These are phyloP conservation scores for Clarireedia hainanense DNA, from an alignment of 2,329 filamentous ascomycete genomes.

Conservation along the genomic window DNA sequence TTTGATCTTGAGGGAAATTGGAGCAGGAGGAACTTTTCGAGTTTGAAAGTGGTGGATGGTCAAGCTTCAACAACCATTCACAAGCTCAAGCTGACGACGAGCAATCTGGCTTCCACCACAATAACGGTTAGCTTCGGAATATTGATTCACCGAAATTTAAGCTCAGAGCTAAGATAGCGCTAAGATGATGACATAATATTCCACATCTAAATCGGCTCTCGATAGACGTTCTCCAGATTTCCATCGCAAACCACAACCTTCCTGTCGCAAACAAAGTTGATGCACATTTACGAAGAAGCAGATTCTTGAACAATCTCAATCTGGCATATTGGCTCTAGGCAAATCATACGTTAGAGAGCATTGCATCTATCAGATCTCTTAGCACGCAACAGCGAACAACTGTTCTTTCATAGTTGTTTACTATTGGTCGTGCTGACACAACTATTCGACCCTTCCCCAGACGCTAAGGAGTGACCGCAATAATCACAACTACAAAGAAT, in stretches of 20 bases:
- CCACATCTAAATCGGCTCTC: not conserved
- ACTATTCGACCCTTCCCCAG: no score
- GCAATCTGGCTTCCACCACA: conserved; percentile 16
- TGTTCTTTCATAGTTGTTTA: no score
- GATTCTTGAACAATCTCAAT: not conserved
- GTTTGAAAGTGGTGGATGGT: not conserved
- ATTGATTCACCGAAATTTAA: conserved; percentile 14
- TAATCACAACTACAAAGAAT: no score
- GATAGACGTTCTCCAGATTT: not conserved
- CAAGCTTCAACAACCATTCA: not conserved
- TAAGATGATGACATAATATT: conserved; percentile 1
- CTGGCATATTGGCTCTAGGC: not conserved
- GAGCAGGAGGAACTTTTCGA: not conserved
- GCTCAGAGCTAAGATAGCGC: conserved; percentile 11
- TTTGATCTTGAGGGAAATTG: not conserved
- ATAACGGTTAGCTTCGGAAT: conserved; percentile 11
- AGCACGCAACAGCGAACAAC: no score
- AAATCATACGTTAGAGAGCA: no score
- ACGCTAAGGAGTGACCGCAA: no score
- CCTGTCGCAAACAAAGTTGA: not conserved
- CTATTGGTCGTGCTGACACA: no score
- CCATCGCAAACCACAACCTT: not conserved
- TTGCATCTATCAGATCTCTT: no score
- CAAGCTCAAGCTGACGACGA: conserved; percentile 12
- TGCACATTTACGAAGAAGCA: not conserved